phyloP scores from a whole-genome alignment of 257 asterid genomes.

The Nyctanthes arbortristis region DNA sequence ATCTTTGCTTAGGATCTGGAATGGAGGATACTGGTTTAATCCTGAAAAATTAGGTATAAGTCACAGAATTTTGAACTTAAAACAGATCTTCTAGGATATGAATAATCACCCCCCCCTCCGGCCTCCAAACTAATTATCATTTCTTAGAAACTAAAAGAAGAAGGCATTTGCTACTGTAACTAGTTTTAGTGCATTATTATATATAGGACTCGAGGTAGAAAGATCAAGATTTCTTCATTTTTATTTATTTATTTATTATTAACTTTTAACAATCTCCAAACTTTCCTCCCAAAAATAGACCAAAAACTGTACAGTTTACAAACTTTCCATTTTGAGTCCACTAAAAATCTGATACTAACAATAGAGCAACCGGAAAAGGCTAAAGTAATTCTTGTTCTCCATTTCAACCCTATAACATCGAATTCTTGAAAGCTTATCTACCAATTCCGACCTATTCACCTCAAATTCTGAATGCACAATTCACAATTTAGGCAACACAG shows the following conservation, averaged over 20 bases:
- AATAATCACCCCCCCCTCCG: too few relatives aligned
- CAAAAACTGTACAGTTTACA: not conserved
- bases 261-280: not conserved
- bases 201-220: too few relatives aligned
- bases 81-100: not conserved
- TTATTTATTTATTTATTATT: too few relatives aligned
- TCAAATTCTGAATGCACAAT: not conserved
- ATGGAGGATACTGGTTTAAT: slow-evolving; percentile 30
- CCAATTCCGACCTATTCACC: slow-evolving; percentile 7
- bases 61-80: not conserved
- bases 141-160: too few relatives aligned
- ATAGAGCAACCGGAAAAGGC: not conserved
- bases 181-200: too few relatives aligned
- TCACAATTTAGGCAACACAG: not conserved
- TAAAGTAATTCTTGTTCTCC: not conserved
- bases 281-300: not conserved
- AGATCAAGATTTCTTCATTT: too few relatives aligned
- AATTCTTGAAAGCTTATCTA: not conserved
- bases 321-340: not conserved
- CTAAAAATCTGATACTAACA: not conserved
- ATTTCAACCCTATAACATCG: slow-evolving; percentile 7
- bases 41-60: slow-evolving; percentile 37
- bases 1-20: slow-evolving; percentile 29
- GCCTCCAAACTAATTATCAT: too few relatives aligned
- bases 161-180: too few relatives aligned